Evolutionary conservation across 306 rosid genomes (phyloP).

Genomic region (Vigna unguiculata): DNA sequence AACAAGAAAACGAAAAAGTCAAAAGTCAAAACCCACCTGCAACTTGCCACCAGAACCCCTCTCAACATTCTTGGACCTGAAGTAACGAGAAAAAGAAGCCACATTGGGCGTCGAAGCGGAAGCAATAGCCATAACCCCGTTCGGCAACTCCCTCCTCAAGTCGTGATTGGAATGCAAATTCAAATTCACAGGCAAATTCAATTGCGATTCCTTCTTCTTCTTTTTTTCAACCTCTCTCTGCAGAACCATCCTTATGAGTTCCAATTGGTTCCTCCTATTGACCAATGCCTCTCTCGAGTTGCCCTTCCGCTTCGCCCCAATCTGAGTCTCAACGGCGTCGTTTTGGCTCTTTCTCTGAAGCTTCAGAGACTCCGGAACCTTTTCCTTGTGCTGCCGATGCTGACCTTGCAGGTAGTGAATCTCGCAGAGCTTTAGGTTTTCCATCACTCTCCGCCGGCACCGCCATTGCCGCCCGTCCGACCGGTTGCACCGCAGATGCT

Average conservation of each 20-base stretch:
- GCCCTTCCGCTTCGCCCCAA: constrained; percentile 73
- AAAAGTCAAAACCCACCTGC: constrained; percentile 57
- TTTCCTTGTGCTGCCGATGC: constrained; percentile 79
- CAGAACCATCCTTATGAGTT: constrained; percentile 87
- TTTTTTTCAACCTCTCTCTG: constrained; percentile 81
- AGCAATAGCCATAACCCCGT: constrained; percentile 90
- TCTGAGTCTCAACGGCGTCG: constrained; percentile 54
- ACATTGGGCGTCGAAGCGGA: constrained; percentile 69
- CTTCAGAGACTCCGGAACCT: constrained; percentile 90
- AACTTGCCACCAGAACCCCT: constrained; percentile 62
- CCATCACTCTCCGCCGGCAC: constrained; percentile 83
- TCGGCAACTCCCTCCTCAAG: constrained; percentile 78
- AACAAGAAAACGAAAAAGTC: background rate
- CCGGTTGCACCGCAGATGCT: constrained; percentile 83
- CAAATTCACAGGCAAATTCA: background rate
- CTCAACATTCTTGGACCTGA: constrained; percentile 93
- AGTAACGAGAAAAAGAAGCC: constrained; percentile 66
- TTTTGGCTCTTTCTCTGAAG: constrained; percentile 63
- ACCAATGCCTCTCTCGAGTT: constrained; percentile 42
- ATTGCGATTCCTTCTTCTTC: constrained; percentile 48
- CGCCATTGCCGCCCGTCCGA: constrained; percentile 98
- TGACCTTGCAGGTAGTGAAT: constrained; percentile 88
- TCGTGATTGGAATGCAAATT: constrained; percentile 47
- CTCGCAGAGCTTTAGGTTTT: constrained; percentile 87
- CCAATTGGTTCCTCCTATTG: constrained; percentile 69